Evolutionary conservation across 2,329 filamentous ascomycete species (phyloP).

Genomic region (Coniella vitis): DNA sequence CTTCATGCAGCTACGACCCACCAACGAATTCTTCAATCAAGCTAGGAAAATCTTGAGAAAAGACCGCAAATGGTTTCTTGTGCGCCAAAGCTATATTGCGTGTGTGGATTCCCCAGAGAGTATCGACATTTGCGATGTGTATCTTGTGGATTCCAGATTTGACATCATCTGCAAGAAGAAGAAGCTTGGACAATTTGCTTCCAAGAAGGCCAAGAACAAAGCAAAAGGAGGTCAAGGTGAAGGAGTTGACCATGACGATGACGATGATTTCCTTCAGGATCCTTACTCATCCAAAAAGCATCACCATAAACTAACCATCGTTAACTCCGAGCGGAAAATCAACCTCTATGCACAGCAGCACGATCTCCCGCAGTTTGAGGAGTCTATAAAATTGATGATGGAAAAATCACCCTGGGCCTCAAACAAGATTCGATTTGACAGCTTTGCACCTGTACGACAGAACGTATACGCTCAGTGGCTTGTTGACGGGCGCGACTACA

Average conservation of each 20-base stretch:
- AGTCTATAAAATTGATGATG: slow-evolving; percentile 83
- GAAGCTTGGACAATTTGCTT: slow-evolving; percentile 41
- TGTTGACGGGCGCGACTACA: slow-evolving; percentile 93
- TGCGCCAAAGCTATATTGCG: slow-evolving; percentile 95
- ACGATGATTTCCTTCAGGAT: slow-evolving; percentile 29
- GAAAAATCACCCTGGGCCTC: slow-evolving; percentile 73
- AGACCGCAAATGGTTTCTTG: slow-evolving; percentile 92
- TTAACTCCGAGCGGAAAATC: slow-evolving; percentile 86
- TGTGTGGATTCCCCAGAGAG: slow-evolving; percentile 98
- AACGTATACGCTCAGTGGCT: slow-evolving; percentile 93
- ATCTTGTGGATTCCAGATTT: slow-evolving; percentile 89
- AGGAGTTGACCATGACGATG: slow-evolving; percentile 18
- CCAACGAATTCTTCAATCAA: slow-evolving; percentile 77
- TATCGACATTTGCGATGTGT: slow-evolving; percentile 98
- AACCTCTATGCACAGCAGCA: slow-evolving; percentile 86
- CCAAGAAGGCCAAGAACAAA: slow-evolving; percentile 42
- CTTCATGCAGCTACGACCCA: slow-evolving; percentile 83
- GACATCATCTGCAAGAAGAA: slow-evolving; percentile 67
- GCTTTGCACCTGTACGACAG: slow-evolving; percentile 83
- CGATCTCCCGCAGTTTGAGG: slow-evolving; percentile 84
- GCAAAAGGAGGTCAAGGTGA: neutral
- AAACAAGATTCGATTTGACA: slow-evolving; percentile 75
- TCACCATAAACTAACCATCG: slow-evolving; percentile 81
- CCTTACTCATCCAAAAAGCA: slow-evolving; percentile 26
- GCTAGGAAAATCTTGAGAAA: slow-evolving; percentile 74